phyloP scores from a whole-genome alignment of 148 eudicot species.

The Drosera capensis region DNA sequence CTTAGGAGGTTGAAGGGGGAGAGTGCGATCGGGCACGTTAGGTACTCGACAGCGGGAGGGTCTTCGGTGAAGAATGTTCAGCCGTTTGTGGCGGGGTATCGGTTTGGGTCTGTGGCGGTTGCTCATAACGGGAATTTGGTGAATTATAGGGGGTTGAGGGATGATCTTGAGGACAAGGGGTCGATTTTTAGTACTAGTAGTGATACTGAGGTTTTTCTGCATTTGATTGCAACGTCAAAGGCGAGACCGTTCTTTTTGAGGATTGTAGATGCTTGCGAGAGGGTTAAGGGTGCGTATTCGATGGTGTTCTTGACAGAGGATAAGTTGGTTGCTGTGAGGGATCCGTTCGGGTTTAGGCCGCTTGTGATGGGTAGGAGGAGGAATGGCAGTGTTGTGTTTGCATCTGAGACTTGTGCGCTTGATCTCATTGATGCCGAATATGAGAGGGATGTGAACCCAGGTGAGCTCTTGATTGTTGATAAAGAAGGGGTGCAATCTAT shows the following conservation, averaged over 20 bases:
- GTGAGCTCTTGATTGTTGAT: slow-evolving; percentile 41
- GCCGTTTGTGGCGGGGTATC: slow-evolving; percentile 41
- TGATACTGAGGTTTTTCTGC: slow-evolving; percentile 43
- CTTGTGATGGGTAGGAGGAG: slow-evolving; percentile 51
- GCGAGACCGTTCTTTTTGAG: slow-evolving; percentile 23
- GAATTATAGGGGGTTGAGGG: slow-evolving; percentile 25
- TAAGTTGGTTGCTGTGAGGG: slow-evolving; percentile 46
- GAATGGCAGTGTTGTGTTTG: slow-evolving; percentile 45
- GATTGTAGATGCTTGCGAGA: slow-evolving; percentile 14
- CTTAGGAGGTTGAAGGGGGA: slow-evolving; percentile 35
- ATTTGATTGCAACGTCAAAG: slow-evolving; percentile 29
- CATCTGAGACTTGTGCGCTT: slow-evolving; percentile 55
- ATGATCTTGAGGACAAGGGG: slow-evolving; percentile 23
- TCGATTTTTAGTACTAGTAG: slow-evolving; percentile 37
- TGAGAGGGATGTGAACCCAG: slow-evolving; percentile 47
- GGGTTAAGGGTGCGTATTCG: slow-evolving; percentile 43
- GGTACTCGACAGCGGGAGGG: slow-evolving; percentile 39
- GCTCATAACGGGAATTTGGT: slow-evolving; percentile 52
- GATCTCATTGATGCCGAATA: slow-evolving; percentile 43
- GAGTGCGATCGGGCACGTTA: slow-evolving; percentile 37
- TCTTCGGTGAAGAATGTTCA: slow-evolving; percentile 44
- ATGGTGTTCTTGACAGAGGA: slow-evolving; percentile 44
- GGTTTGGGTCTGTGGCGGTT: slow-evolving; percentile 36
- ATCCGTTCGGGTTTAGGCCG: slow-evolving; percentile 47
- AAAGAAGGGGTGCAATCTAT: slow-evolving; percentile 36